Evolutionary conservation across 148 eudicot genomes (phyloP).

Genomic region (Amaranthus hypochondriacus): DNA sequence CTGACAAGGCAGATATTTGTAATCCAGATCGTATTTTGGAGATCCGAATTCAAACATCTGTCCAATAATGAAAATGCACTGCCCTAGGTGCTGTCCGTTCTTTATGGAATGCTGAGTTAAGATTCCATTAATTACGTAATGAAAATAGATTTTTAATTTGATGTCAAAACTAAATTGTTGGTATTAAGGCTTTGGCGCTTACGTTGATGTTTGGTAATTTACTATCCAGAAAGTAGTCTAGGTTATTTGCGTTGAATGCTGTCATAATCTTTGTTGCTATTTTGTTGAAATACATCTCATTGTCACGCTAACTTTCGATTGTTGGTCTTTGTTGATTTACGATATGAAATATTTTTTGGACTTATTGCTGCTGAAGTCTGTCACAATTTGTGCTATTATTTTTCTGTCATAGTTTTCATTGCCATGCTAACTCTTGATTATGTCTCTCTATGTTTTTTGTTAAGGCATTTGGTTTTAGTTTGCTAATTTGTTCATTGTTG

Average conservation of each 20-base stretch:
- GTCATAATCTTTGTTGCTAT: neutral
- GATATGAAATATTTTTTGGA: neutral
- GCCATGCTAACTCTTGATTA: neutral
- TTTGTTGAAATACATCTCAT: no score
- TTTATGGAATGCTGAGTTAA: no score
- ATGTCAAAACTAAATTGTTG: no score
- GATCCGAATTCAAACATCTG: no score
- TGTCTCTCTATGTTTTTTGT: neutral
- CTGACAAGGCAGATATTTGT: no score
- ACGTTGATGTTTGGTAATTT: neutral
- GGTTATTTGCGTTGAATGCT: neutral
- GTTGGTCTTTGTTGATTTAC: neutral
- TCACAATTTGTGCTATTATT: neutral
- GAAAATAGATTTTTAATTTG: no score
- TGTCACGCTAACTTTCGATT: no score
- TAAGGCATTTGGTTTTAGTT: neutral
- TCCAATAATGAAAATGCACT: no score
- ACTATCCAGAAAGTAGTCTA: neutral
- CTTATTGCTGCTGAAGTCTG: neutral
- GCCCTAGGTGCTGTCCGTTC: no score
- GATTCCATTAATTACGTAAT: no score
- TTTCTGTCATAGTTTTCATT: neutral
- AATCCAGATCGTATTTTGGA: no score
- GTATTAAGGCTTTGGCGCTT: no score
- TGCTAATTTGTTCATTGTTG: slow-evolving; percentile 7